Base-by-base conservation (phyloP, 2,329 filamentous ascomycete genomes). In the Fusarium burgessii region DNA sequence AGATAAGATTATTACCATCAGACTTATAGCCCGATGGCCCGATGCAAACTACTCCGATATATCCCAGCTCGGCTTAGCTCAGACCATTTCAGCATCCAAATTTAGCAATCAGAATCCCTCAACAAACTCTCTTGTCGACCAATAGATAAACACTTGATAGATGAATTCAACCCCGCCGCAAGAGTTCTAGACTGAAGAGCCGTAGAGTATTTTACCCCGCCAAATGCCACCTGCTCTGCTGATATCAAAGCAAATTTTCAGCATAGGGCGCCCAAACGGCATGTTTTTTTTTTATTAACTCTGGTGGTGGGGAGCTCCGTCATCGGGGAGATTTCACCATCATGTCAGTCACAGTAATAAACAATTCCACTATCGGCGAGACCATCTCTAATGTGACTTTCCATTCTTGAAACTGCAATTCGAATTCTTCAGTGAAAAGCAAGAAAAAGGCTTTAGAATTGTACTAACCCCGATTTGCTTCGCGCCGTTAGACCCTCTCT, bases 401-500 rank as follows among this genome's bases (percentile, higher is more conserved):
- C n/a, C 41, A 67, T 47, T 40, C 29, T 32, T 55, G 54, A 69
- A 18, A 58, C 47, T n/a, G 20, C 40, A 47, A 35, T 46, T 56
- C 20, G 12, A 51, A 45, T 58, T 41, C 17, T 13, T 47, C 20
- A 49, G 20, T 47, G 57, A 62, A 32, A 38, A 47, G 12, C 12
- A 25, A 54, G 36, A 15, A 33, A 25, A 58, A 27, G 49, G 46
- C 45, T 32, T 61, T 66, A 29, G 49, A 52, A n/a, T 58, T 58
- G 41, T 56, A 58, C 72, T 66, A 72, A 46, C 58, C 54, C 62
- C 63, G 63, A 66, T 62, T 62, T 32, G 57, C 38, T 33, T 71
- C 57, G 62, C 73, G 61, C 59, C 63, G 65, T 71, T 62, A 62
- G 68, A 51, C 55, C 66, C 43, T 65, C 70, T 60, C 68, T 42